Percentiles rank a stretch among this genome's conserved stretches.
Conservation (phyloP, 2,329 filamentous ascomycete species). For the Claviceps paspali region DNA sequence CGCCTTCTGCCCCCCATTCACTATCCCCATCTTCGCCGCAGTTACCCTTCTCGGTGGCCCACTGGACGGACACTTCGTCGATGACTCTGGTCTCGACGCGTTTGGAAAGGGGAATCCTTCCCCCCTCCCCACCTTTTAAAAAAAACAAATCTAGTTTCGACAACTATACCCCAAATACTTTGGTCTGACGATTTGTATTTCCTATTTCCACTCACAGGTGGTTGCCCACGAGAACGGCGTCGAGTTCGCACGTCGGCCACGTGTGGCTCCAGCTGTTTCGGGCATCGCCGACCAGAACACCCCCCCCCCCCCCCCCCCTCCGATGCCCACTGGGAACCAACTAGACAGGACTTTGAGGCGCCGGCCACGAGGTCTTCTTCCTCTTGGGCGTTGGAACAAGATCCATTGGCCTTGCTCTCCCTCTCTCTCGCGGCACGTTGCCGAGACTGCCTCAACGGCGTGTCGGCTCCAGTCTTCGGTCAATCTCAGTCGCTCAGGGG, state of each 20-base stretch:
- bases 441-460: slow-evolving; percentile 1
- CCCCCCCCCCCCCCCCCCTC: neutral
- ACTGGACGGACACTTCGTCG: neutral
- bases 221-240: slow-evolving; percentile 2
- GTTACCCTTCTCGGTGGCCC: neutral
- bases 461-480: slow-evolving; percentile 1
- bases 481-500: neutral
- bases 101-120: neutral
- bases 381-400: neutral
- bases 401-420: neutral
- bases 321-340: neutral
- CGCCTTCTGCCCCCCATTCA: neutral
- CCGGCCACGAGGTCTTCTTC: neutral
- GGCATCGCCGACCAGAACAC: slow-evolving; percentile 1
- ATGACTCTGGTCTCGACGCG: neutral
- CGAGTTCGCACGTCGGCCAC: neutral
- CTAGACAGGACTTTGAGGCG: neutral
- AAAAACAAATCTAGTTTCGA: neutral
- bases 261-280: neutral
- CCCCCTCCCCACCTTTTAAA: too few relatives aligned
- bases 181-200: neutral
- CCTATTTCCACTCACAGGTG: neutral
- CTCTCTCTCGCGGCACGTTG: neutral
- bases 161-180: neutral
- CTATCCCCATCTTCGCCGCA: neutral